Evolutionary conservation across 2,329 filamentous ascomycete genomes (phyloP), one percentile per base, ranked within the genome.

Genomic region (Xylaria arbuscula): DNA sequence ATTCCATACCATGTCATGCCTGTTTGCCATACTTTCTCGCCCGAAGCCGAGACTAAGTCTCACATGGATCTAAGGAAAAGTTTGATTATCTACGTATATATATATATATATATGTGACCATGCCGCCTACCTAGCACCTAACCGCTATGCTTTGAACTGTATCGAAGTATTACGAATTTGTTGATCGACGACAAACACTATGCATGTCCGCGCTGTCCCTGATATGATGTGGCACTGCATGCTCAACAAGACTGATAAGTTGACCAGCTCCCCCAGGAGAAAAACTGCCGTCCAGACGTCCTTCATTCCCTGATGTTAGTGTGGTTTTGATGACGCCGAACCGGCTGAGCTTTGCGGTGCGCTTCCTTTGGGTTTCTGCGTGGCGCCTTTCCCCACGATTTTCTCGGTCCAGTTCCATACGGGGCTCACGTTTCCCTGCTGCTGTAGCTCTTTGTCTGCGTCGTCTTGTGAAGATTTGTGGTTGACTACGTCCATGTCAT

Each of bases 361-460:
- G 54, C 61, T 61, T 54, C 54, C 68, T 45, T 68, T 68, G 45
- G 40, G 11, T 55, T 65, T 75, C 68, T 73, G 75, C 5, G 51
- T 48, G n/a, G 75, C 72, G n/a, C 77, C 73, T 61, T 79, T 81
- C 0, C 81, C 81, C 1, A 79, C 81, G 62, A 83, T 82, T 60
- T 80, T 81, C 65, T 83, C 81, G 2, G 81, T 82, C 81, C 81
- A 83, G 70, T 82, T 83, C 81, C 81, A 83, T 4, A 68, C 64
- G 0, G 75, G 75, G 50, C 73, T 74, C 15, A 59, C 47, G 36
- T 71, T 65, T 55, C 70, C 70, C 32, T 24, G n/a, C 19, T 66
- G 59, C 9, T 65, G 67, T n/a, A n/a, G n/a, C 34, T 70, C 72
- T 22, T 66, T 68, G 22, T 58, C 63, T 36, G 70, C 73, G 6